A percentile compares a stretch with the other conserved stretches of the same genome.
Conservation (phyloP, 352 stramenopile genomes). For the Globisporangium barbulae region DNA sequence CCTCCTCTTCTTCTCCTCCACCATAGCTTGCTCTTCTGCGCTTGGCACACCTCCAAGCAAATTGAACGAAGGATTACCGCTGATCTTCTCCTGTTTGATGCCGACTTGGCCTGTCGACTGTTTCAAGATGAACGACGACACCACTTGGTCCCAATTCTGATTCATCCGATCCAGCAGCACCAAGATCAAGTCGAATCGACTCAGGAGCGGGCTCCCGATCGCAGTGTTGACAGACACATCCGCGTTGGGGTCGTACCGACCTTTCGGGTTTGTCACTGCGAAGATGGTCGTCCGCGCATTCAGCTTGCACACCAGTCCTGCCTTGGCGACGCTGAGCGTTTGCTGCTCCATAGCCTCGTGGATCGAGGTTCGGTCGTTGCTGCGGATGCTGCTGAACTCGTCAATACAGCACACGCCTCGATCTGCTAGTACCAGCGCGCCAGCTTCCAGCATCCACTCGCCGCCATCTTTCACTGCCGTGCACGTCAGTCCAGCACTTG, state of each 20-base stretch:
- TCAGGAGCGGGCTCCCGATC: constrained; percentile 94
- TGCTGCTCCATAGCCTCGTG: constrained; percentile 99
- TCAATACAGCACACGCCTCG: constrained; percentile 96
- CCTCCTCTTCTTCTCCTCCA: constrained; percentile 15
- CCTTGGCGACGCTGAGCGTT: constrained; percentile 96
- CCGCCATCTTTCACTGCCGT: constrained; percentile 93
- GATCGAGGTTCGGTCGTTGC: constrained; percentile 92
- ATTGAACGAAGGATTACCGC: constrained; percentile 21
- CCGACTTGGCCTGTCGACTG: constrained; percentile 46
- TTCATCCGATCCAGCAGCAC: constrained; percentile 91
- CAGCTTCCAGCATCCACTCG: constrained; percentile 97
- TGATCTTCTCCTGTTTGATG: constrained; percentile 27
- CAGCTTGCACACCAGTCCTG: constrained; percentile 96
- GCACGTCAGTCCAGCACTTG: constrained; percentile 95
- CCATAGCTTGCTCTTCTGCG: constrained; percentile 8
- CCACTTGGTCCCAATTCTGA: constrained; percentile 89
- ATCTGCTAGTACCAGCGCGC: constrained; percentile 91
- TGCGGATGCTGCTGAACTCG: constrained; percentile 96
- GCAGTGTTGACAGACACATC: constrained; percentile 94
- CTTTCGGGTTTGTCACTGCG: constrained; percentile 94
- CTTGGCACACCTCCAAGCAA: background rate
- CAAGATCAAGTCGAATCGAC: constrained; percentile 97
- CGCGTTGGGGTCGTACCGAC: constrained; percentile 79
- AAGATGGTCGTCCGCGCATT: constrained; percentile 95
- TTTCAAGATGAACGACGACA: constrained; percentile 95